Conservation (phyloP, 164 flowering plant species). For the Stephania cephalantha region DNA sequence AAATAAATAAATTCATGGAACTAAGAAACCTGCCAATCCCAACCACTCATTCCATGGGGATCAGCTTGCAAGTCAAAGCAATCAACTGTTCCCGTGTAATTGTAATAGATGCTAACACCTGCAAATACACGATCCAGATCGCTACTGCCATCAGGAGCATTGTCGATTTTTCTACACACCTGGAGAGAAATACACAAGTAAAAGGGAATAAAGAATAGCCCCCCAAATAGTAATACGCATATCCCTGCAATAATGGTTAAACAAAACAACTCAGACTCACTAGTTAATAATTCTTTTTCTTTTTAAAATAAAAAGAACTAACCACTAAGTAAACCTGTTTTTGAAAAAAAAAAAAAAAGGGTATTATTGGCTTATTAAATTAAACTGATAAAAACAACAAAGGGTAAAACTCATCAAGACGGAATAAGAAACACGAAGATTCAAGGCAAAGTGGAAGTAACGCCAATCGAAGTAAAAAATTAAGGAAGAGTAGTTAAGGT, state of each 20-base stretch:
- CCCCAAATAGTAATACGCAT: background rate
- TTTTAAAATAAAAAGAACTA: too few species aligned
- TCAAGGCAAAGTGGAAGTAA: too few species aligned
- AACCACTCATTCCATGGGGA: slow-evolving; percentile 84
- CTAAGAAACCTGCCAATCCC: slow-evolving; percentile 81
- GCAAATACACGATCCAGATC: slow-evolving; percentile 60
- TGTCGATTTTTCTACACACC: slow-evolving; percentile 76
- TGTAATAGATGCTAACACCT: slow-evolving; percentile 81
- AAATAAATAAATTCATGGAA: background rate
- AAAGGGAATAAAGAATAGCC: background rate
- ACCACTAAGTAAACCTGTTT: too few species aligned
- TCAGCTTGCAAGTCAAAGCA: slow-evolving; percentile 81
- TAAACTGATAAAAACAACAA: too few species aligned
- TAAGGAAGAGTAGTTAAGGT: too few species aligned
- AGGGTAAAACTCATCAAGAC: too few species aligned
- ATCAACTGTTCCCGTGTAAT: slow-evolving; percentile 61
- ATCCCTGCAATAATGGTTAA: background rate
- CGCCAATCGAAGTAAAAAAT: too few species aligned
- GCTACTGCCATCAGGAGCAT: slow-evolving; percentile 44
- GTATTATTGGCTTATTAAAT: too few species aligned
- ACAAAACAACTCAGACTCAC: too few species aligned
- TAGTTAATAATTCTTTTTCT: too few species aligned
- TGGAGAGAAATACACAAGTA: slow-evolving; percentile 19
- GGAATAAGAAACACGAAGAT: too few species aligned
- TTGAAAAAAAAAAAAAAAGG: too few species aligned